These are phyloP conservation scores for Calonectria pseudoreteaudii DNA, from an alignment of 2,329 filamentous ascomycete genomes.

Conservation along the genomic window DNA sequence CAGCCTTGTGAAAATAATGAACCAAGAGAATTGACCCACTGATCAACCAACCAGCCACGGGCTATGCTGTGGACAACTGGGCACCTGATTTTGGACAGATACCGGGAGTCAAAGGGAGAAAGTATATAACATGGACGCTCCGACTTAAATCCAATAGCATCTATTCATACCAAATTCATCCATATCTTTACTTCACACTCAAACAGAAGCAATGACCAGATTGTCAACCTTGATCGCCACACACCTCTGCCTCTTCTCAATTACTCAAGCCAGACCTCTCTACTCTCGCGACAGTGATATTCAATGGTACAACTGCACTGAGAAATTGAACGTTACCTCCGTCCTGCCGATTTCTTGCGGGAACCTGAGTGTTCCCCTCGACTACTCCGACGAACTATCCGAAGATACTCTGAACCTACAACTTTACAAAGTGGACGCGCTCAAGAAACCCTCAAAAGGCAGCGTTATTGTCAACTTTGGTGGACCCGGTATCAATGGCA, in stretches of 20 bases:
- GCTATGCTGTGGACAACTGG: background rate
- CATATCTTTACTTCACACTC: background rate
- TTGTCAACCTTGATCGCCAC: background rate
- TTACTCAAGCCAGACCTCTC: background rate
- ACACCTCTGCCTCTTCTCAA: background rate
- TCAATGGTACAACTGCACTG: background rate
- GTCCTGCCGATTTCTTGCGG: background rate
- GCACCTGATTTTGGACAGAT: background rate
- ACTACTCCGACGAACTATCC: background rate
- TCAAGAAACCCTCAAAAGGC: background rate
- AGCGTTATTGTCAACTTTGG: slow-evolving; percentile 1
- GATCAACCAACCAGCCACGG: background rate
- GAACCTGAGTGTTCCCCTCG: background rate
- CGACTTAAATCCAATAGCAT: background rate
- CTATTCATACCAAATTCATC: background rate
- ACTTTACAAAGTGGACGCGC: background rate
- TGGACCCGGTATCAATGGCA: background rate
- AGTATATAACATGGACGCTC: background rate
- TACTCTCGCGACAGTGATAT: background rate
- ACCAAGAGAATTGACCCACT: slow-evolving; percentile 3
- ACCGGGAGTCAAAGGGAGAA: background rate
- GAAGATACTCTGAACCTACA: background rate
- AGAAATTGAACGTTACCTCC: background rate
- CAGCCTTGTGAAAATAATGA: background rate
- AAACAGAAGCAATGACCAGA: background rate